These are phyloP conservation scores for Baeospora myosura DNA, from an alignment of 1,284 basidiomycete species.

Conservation along the genomic window DNA sequence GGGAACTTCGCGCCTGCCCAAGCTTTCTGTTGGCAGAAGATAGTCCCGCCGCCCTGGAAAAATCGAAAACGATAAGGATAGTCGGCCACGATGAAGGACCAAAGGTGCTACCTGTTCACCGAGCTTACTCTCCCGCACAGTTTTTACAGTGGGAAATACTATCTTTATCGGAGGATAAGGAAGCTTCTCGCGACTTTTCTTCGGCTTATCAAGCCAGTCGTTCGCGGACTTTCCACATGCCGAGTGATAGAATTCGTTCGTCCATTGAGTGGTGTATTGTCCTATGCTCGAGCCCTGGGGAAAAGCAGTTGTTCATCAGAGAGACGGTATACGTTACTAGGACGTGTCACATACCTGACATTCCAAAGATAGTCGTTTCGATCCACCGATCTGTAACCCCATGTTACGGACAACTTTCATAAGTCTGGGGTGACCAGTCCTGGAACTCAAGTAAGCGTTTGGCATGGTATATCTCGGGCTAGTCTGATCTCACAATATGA, in stretches of 20 bases:
- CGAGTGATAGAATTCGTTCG: slow-evolving; percentile 71
- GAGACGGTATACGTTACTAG: slow-evolving; percentile 3
- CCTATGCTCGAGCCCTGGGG: slow-evolving; percentile 71
- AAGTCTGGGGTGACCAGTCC: slow-evolving; percentile 60
- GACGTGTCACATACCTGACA: slow-evolving; percentile 48
- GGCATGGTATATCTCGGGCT: neutral
- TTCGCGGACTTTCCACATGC: slow-evolving; percentile 62
- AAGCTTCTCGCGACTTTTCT: slow-evolving; percentile 46
- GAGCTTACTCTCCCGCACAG: slow-evolving; percentile 49
- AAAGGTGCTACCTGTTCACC: slow-evolving; percentile 43
- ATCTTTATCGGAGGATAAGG: slow-evolving; percentile 58
- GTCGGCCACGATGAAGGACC: neutral
- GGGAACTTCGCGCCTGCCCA: slow-evolving; percentile 69
- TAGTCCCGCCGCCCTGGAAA: slow-evolving; percentile 62
- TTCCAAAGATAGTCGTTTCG: slow-evolving; percentile 48
- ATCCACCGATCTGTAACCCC: slow-evolving; percentile 40
- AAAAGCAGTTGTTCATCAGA: neutral
- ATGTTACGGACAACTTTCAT: slow-evolving; percentile 64
- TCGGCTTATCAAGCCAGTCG: slow-evolving; percentile 56
- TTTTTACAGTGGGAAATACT: slow-evolving; percentile 58
- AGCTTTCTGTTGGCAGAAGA: slow-evolving; percentile 48
- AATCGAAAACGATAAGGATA: neutral
- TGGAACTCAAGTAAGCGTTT: slow-evolving; percentile 17
- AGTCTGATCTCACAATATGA: slow-evolving; percentile 25
- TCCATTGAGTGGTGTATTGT: slow-evolving; percentile 66